Evolutionary conservation across 139 green algal genomes (phyloP), one percentile per base, ranked within the genome.

Genomic region (Chlorella sp.): DNA sequence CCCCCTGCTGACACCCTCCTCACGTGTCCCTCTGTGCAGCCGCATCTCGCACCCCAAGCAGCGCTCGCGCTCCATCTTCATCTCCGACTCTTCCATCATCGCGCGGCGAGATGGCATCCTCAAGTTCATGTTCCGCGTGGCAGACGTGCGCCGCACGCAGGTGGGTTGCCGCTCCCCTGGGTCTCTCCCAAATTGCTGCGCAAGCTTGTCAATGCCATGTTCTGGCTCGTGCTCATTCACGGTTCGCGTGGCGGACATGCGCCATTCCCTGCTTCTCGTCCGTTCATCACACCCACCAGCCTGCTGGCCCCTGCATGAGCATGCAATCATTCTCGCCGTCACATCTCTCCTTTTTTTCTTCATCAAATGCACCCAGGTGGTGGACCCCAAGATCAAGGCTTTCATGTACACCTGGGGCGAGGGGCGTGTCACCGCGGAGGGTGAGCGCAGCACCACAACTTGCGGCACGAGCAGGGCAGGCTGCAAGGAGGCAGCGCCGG

Each of bases 51-150:
- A 97, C 88, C 94, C 95, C 71, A 96, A 96, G 87, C 90, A 96
- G 71, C 91, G 95, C 32, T 92, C 90, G 36, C 89, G 95, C 57
- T 96, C 94, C 16, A 95, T 98, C 78, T 91, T 96, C 72, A 96
- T 98, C 36, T 95, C 89, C 3, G 94, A 98, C 76, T 94, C 88
- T 20, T 92, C 94, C 3, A 84, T 92, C 39, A 94, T 98, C 11
- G 89, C 91, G 0, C 88, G 95, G 1, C 82, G 96, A 2, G 95
- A 98, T 78, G 96, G 96, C 80, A 91, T 95, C 36, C 92, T 98
- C 41, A 98, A 98, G 80, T 95, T 98, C 85, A 98, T 98, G 95
- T 96, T 98, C 64, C 90, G 96, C 3, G 81, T 98, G 11, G 94
- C 91, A 18, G 96, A 98, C 92, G 93, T 97, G 63, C 89, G 95